Evolutionary conservation across 345 rosid species (phyloP).

Genomic region (Citrus reticulata): DNA sequence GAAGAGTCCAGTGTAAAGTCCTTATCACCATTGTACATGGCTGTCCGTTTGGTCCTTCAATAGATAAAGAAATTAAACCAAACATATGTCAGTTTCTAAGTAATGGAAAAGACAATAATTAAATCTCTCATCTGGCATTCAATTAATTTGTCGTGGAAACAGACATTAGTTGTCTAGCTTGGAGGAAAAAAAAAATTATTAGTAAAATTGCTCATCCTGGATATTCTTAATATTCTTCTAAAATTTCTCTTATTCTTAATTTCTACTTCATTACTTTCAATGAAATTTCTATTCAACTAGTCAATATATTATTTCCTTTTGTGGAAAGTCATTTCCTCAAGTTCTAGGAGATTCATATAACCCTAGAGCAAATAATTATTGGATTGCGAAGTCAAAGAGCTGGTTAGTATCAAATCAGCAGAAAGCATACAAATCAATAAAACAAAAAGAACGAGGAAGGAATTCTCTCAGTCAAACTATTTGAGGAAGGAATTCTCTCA

Average conservation of each 20-base stretch:
- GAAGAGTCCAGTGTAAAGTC: constrained; percentile 65
- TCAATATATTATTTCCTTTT: background rate
- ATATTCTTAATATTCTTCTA: background rate
- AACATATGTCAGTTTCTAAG: background rate
- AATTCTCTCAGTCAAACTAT: background rate
- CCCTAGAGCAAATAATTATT: too few relatives aligned
- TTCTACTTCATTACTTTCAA: background rate
- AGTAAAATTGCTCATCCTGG: background rate
- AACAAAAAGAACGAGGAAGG: background rate
- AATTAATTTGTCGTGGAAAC: background rate
- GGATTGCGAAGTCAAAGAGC: background rate
- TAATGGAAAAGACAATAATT: background rate
- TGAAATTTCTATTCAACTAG: background rate
- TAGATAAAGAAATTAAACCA: background rate
- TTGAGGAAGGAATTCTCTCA: background rate
- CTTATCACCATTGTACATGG: constrained; percentile 59
- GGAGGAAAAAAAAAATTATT: background rate
- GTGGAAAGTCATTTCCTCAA: background rate
- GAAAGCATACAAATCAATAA: background rate
- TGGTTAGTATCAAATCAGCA: background rate
- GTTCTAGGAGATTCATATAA: too few relatives aligned
- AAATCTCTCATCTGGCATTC: background rate
- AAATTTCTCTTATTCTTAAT: background rate
- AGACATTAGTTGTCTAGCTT: background rate
- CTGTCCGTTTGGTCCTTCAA: constrained; percentile 44